Evolutionary conservation across 768 basidiomycete genomes (phyloP), one percentile per base, ranked within the genome.

Genomic region (Mycena galopus): DNA sequence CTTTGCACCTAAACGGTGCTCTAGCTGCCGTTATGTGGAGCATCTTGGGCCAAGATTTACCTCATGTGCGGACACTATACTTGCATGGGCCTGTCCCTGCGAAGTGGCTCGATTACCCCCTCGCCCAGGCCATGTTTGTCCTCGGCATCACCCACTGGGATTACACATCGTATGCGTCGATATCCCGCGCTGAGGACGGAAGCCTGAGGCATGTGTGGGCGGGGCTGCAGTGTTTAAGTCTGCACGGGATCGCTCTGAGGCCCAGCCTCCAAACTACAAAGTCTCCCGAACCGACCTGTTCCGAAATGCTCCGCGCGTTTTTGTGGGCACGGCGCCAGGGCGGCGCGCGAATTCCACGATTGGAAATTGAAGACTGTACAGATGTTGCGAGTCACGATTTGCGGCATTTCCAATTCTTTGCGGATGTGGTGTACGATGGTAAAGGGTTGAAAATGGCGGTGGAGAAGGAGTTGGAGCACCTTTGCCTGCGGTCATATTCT

Each of bases 51-150:
- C 69, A 65, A 17, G 4, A 16, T 27, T 17, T 68, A 14, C 29
- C 19, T 7, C 33, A 21, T n/a, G 23, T 74, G 2, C 35, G 32
- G 30, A 71, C 66, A 4, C 25, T 74, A 51, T 69, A 74, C 58
- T 37, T 74, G 35, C 66, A 65, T 39, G 25, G 32, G 4, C 10
- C 61, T 1, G 56, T 70, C 33, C 73, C 66, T 21, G 44, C 25
- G 29, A 10, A 27, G 17, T 50, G 32, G 55, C 39, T 71, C 61
- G 69, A 74, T 23, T 71, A 71, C 58, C 39, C 65, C 17, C 69
- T 74, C 50, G 56, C 69, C 32, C 69, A 74, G 47, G 73, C 73
- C 42, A 67, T 74, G 66, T 65, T 74, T 35, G 42, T 68, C 68
- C 4, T 74, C 56, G 62, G 62, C 56, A 56, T 74, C 35, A 71